Base-by-base conservation (phyloP, 2,329 filamentous ascomycete species). In the Phoma sp. region DNA sequence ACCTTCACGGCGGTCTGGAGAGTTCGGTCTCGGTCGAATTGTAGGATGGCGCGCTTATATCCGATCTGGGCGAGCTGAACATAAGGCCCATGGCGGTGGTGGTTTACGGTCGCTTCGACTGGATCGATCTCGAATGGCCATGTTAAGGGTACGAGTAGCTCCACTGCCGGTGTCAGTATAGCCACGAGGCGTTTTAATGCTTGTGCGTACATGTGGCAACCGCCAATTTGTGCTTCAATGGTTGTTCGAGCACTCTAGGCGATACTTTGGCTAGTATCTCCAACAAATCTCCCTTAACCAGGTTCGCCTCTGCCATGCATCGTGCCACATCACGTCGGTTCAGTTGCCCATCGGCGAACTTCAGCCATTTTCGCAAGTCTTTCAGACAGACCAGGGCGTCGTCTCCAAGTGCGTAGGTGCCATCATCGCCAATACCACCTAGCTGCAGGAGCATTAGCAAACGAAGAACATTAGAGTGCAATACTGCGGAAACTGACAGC, bases 311-410 rank as follows among this genome's bases (percentile, higher is more conserved):
- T 69, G 92, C 88, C 63, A 98, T 82, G 74, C 92, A 97, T 77
- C 95, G 85, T 57, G 93, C 93, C 55, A 99, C 95, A 72, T 99
- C 95, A 82, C 96, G 89, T 62, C 93, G 89, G 72, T 96, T 96
- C 61, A 89, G 87, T 74, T 96, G 96, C 72, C 96, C 91, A 74
- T 97, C 93, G 81, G 95, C 95, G 59, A 96, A 86, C 65, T 92
- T 92, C 63, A 99, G 84, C 95, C 95, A 99, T 84, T 89, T 89
- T 72, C 95, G 93, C 48, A 99, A 83, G 77, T 99, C 95, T 59
- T 93, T 92, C 52, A 99, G 81, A 69, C 93, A 95, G 53, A 95
- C 91, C 56, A 96, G 81, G 11, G 93, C 93, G 72, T 97, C 93
- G 76, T 98, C 93, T 76, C 95, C 95, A 29, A 98, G 86, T 36